A percentile compares a stretch with the other conserved stretches of the same genome.
Evolutionary conservation across 139 green algal species (phyloP).

Genomic region (Nannochloris sp.): DNA sequence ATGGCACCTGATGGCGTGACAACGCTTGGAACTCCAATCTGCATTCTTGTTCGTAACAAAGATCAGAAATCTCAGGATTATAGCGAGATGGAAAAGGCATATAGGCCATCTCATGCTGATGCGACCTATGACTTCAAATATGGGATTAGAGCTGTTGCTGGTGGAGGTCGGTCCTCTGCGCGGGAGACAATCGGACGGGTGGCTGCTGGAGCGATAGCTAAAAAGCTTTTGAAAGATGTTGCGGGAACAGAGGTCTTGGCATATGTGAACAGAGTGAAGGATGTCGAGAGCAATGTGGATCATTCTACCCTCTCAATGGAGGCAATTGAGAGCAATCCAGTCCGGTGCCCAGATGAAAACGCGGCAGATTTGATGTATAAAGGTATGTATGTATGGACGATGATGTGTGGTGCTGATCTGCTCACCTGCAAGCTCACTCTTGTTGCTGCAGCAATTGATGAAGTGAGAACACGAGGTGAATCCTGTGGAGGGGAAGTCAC

Average conservation of each 20-base stretch:
- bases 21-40: conserved; percentile 87
- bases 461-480: conserved; percentile 80
- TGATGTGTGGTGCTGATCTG: conserved; percentile 13
- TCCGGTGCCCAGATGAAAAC: conserved; percentile 84
- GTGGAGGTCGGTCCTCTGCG: conserved; percentile 89
- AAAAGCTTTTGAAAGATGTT: conserved; percentile 87
- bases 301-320: conserved; percentile 65
- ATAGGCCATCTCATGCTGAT: conserved; percentile 91
- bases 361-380: conserved; percentile 84
- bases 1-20: conserved; percentile 63
- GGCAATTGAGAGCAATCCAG: conserved; percentile 91
- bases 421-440: neutral
- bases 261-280: conserved; percentile 79
- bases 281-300: conserved; percentile 70
- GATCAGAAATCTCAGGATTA: conserved; percentile 84
- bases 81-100: conserved; percentile 79
- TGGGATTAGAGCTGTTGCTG: conserved; percentile 88
- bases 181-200: conserved; percentile 95
- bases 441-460: conserved; percentile 72
- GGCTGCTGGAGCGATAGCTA: conserved; percentile 93
- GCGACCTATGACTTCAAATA: conserved; percentile 99
- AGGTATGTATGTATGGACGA: conserved; percentile 12
- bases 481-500: conserved; percentile 95
- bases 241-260: conserved; percentile 75
- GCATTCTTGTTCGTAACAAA: conserved; percentile 93